Conservation (phyloP, 495 filamentous ascomycete genomes). For the Podospora conica region DNA sequence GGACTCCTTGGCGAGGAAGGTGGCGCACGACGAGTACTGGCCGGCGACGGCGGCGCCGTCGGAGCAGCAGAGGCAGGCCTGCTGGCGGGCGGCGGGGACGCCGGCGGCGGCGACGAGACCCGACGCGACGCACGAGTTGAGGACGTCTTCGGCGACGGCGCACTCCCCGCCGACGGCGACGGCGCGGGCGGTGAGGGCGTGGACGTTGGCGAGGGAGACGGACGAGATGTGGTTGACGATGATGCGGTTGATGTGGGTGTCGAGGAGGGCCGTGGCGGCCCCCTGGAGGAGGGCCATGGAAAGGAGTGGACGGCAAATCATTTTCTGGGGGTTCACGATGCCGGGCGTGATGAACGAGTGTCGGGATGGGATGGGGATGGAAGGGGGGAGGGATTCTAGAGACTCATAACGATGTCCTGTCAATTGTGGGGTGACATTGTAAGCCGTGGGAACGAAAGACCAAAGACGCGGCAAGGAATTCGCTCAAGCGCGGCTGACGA, state of each 20-base stretch:
- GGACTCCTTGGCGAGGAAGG: slow-evolving; percentile 16
- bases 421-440: not conserved
- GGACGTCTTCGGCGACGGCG: slow-evolving; percentile 10
- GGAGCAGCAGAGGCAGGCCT: slow-evolving; percentile 23
- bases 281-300: slow-evolving; percentile 8
- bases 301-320: slow-evolving; percentile 2
- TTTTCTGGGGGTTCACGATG: not conserved
- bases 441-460: not conserved
- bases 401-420: not conserved
- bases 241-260: slow-evolving; percentile 10
- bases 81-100: not conserved
- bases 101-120: slow-evolving; percentile 12
- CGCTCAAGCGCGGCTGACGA: not conserved
- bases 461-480: not conserved
- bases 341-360: slow-evolving; percentile 5
- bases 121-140: slow-evolving; percentile 10
- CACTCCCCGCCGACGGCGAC: slow-evolving; percentile 17
- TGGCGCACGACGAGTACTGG: slow-evolving; percentile 21
- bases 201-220: not conserved
- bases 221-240: slow-evolving; percentile 9
- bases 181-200: slow-evolving; percentile 2
- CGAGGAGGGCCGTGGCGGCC: slow-evolving; percentile 10
- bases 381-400: slow-evolving; percentile 3
- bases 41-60: not conserved
- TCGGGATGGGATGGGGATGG: slow-evolving; percentile 2